A percentile compares a stretch with the other conserved stretches of the same genome.
These are phyloP conservation scores for Camptophora hylomeconis DNA, from an alignment of 2,329 filamentous ascomycete genomes.

Conservation along the genomic window DNA sequence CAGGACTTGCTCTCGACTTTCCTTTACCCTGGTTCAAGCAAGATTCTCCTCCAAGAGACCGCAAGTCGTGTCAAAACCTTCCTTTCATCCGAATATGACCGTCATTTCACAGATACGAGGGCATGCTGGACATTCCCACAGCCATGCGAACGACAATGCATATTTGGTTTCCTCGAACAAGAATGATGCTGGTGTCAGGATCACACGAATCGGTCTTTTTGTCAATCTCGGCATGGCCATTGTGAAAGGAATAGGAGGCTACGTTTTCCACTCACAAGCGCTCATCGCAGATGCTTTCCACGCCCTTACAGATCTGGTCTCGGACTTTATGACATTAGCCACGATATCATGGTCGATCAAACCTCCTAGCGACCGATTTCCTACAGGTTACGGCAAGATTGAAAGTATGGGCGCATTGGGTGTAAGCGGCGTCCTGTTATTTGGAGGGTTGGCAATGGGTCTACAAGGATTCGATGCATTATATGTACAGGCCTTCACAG, in stretches of 20 bases:
- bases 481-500: conserved; percentile 60
- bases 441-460: conserved; percentile 86
- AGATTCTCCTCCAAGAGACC: no score
- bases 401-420: conserved; percentile 89
- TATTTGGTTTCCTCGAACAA: conserved; percentile 73
- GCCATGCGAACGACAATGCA: conserved; percentile 71
- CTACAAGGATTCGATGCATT: conserved; percentile 59
- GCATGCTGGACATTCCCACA: conserved; percentile 42
- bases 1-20: no score
- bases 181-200: conserved; percentile 84
- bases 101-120: conserved; percentile 7
- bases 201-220: conserved; percentile 76
- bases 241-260: conserved; percentile 82
- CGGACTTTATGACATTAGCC: conserved; percentile 82
- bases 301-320: conserved; percentile 86
- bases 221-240: conserved; percentile 92
- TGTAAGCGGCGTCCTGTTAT: conserved; percentile 79
- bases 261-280: conserved; percentile 86
- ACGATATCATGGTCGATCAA: conserved; percentile 90
- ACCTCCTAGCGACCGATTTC: conserved; percentile 70
- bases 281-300: conserved; percentile 92
- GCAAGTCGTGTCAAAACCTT: background rate
- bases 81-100: conserved; percentile 4
- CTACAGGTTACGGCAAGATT: conserved; percentile 91
- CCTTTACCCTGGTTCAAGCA: no score